Conservation (phyloP, 306 rosid genomes). For the Quercus robur region DNA sequence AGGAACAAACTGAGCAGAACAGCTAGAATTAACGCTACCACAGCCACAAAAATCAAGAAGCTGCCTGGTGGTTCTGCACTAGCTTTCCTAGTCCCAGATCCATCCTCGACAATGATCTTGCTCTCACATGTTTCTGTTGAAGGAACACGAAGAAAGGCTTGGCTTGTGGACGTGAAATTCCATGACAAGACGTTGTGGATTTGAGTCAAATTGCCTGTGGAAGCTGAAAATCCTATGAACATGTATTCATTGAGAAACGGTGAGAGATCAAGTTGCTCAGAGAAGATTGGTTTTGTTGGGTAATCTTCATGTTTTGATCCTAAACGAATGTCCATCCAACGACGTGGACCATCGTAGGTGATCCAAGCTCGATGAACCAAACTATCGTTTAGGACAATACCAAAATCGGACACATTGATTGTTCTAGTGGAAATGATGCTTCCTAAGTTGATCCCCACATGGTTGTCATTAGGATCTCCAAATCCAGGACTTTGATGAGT, state of each 20-base stretch:
- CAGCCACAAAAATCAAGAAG: slow-evolving; percentile 55
- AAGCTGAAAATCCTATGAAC: slow-evolving; percentile 86
- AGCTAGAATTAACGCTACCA: slow-evolving; percentile 38
- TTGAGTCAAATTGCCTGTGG: slow-evolving; percentile 71
- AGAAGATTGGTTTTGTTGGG: slow-evolving; percentile 53
- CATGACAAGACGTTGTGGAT: slow-evolving; percentile 67
- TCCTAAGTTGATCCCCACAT: slow-evolving; percentile 72
- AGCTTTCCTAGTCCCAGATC: slow-evolving; percentile 1
- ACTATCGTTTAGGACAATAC: slow-evolving; percentile 28
- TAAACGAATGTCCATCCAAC: slow-evolving; percentile 56
- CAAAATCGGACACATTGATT: slow-evolving; percentile 53
- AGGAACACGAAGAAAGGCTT: slow-evolving; percentile 62
- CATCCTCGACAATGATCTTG: slow-evolving; percentile 40
- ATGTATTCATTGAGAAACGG: slow-evolving; percentile 64
- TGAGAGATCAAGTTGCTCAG: slow-evolving; percentile 35
- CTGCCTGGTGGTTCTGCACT: slow-evolving; percentile 26
- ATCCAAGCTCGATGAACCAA: slow-evolving; percentile 49
- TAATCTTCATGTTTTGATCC: slow-evolving; percentile 30
- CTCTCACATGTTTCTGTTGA: slow-evolving; percentile 55
- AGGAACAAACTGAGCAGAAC: slow-evolving; percentile 39
- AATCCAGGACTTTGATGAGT: slow-evolving; percentile 57
- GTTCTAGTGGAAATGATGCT: slow-evolving; percentile 46
- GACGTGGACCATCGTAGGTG: slow-evolving; percentile 48
- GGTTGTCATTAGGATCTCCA: slow-evolving; percentile 78
- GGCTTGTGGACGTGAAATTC: slow-evolving; percentile 64